A percentile compares a stretch with the other conserved stretches of the same genome.
Evolutionary conservation across 2,329 filamentous ascomycete species (phyloP).

Genomic region (Botrytis hyacinthi): DNA sequence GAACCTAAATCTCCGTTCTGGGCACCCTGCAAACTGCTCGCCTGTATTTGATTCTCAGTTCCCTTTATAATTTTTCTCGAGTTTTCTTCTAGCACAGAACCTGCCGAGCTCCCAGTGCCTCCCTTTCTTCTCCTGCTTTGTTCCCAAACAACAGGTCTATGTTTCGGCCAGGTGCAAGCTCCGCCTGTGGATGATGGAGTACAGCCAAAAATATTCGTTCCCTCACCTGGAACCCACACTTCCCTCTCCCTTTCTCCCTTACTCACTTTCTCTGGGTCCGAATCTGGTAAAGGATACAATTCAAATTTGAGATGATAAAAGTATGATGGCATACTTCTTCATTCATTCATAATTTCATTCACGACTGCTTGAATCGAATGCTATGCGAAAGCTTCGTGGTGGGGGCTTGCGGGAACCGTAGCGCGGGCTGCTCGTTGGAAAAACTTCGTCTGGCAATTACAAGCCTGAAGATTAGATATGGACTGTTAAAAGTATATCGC

Average conservation of each 20-base stretch:
- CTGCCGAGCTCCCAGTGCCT: not conserved
- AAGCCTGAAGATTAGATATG: not conserved
- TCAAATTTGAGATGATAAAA: constrained; percentile 67
- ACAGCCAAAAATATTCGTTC: constrained; percentile 45
- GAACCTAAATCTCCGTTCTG: too few relatives aligned
- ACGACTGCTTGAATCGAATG: not conserved
- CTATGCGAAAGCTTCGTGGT: not conserved
- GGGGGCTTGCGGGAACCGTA: not conserved
- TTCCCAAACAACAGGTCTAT: constrained; percentile 23
- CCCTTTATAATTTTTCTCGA: not conserved
- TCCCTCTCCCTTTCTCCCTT: constrained; percentile 22
- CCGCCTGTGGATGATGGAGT: not conserved
- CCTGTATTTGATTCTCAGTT: not conserved
- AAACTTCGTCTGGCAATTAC: not conserved
- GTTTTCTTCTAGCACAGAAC: constrained; percentile 23
- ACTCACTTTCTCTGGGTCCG: constrained; percentile 6
- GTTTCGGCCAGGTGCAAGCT: constrained; percentile 28
- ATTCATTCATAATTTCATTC: constrained; percentile 10
- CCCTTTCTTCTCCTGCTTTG: not conserved
- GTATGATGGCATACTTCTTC: constrained; percentile 44
- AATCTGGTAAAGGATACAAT: constrained; percentile 47
- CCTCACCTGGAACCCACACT: constrained; percentile 52
- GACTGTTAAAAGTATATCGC: not conserved
- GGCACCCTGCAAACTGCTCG: not conserved
- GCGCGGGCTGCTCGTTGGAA: not conserved